Evolutionary conservation across 805 yeast species (phyloP).

Genomic region (Ogataea zsoltii): DNA sequence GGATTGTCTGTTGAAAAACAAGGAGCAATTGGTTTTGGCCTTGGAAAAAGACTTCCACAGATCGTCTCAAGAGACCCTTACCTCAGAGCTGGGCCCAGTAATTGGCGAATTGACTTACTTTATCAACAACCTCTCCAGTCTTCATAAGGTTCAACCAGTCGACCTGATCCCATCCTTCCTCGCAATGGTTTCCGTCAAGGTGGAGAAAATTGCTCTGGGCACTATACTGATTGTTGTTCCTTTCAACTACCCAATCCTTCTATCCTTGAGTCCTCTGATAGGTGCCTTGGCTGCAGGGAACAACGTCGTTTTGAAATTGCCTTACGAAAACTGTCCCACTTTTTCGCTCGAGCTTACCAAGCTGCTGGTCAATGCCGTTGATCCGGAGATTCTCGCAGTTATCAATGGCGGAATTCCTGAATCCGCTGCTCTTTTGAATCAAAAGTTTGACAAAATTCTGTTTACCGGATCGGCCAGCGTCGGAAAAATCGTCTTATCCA

Average conservation of each 20-base stretch:
- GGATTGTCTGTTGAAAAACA: slow-evolving; percentile 60
- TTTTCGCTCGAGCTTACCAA: slow-evolving; percentile 58
- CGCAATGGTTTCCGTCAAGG: slow-evolving; percentile 22
- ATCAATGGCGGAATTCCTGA: slow-evolving; percentile 73
- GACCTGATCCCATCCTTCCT: slow-evolving; percentile 37
- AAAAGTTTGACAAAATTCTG: slow-evolving; percentile 77
- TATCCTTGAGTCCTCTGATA: slow-evolving; percentile 64
- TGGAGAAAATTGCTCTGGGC: slow-evolving; percentile 56
- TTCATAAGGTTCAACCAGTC: slow-evolving; percentile 56
- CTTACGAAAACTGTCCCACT: slow-evolving; percentile 69
- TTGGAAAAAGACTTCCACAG: slow-evolving; percentile 68
- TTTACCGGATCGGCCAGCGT: slow-evolving; percentile 81
- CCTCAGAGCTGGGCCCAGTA: slow-evolving; percentile 54
- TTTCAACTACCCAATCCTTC: slow-evolving; percentile 74
- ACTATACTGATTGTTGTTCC: slow-evolving; percentile 73
- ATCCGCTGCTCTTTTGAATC: slow-evolving; percentile 55
- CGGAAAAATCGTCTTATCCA: slow-evolving; percentile 72
- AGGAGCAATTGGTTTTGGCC: slow-evolving; percentile 55
- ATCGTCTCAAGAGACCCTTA: slow-evolving; percentile 57
- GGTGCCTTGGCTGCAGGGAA: slow-evolving; percentile 90
- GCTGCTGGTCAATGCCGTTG: slow-evolving; percentile 53
- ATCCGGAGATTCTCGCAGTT: slow-evolving; percentile 54
- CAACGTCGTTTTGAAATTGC: slow-evolving; percentile 67
- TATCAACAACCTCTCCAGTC: slow-evolving; percentile 57
- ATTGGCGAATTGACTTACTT: slow-evolving; percentile 58